phyloP scores from a whole-genome alignment of 495 filamentous ascomycete genomes.

The Aspergillus kassunensis region DNA sequence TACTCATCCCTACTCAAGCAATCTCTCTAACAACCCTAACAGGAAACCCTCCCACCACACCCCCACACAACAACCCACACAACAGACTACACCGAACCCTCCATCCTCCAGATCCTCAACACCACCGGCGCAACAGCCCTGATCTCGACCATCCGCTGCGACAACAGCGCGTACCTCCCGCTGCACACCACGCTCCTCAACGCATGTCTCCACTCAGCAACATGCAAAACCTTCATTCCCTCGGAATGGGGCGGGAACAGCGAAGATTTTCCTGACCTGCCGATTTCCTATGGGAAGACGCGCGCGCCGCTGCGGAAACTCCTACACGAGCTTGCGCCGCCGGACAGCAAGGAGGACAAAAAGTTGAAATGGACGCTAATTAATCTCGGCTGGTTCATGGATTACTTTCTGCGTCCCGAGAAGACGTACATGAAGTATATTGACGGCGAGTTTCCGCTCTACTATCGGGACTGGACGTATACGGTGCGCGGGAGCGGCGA shows the following conservation, averaged over 20 bases:
- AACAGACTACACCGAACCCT: conserved; percentile 11
- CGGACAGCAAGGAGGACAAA: too few species aligned
- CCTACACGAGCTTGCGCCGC: too few species aligned
- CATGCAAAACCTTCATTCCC: conserved; percentile 27
- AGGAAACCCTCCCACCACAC: neutral
- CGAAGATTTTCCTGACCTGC: conserved; percentile 17
- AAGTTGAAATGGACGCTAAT: conserved; percentile 21
- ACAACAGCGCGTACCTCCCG: neutral
- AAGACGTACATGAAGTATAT: conserved; percentile 8
- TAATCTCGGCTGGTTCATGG: conserved; percentile 23
- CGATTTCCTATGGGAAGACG: conserved; percentile 13
- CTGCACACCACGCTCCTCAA: conserved; percentile 11
- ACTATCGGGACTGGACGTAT: neutral
- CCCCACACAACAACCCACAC: conserved; percentile 1
- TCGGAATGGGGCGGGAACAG: conserved; percentile 23
- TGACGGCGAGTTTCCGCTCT: conserved; percentile 9
- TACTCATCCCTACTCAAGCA: neutral
- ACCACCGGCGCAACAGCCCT: conserved; percentile 1
- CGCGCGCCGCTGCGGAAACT: conserved; percentile 18
- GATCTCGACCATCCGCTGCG: conserved; percentile 13
- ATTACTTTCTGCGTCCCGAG: conserved; percentile 22
- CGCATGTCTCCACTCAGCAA: conserved; percentile 10
- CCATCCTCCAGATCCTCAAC: conserved; percentile 6
- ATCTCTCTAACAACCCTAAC: neutral
- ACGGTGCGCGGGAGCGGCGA: conserved; percentile 4